Evolutionary conservation across 2,329 filamentous ascomycete genomes (phyloP), one percentile per base, ranked within the genome.

Genomic region (Fusarium metavorans): DNA sequence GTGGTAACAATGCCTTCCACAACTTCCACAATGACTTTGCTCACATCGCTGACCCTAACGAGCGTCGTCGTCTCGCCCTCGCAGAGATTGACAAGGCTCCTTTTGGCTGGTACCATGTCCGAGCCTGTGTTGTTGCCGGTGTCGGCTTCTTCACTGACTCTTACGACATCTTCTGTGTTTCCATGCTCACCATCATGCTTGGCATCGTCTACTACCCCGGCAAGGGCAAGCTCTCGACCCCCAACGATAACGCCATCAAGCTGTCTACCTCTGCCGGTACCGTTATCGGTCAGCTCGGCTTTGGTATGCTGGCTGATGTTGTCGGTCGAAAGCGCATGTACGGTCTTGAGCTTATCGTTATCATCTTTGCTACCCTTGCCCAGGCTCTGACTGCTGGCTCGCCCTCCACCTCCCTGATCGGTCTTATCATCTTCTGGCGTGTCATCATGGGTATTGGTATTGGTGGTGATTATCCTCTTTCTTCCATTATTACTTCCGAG

Each of bases 61-160:
- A 96, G 87, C 92, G 94, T 66, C 89, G 94, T 75, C 90, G 94
- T 73, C 90, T 94, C 35, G 94, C 94, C 48, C 92, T 97, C 62
- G 93, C 93, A 41, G 92, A 95, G 83, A 92, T 96, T 76, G 94
- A 96, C 85, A 92, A 92, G 84, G 93, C 93, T 11, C 92, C 92
- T 5, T 95, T 96, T 71, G 92, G 94, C 79, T 96, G 94, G 93
- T 94, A 95, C 81, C 94, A 97, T 80, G 90, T 95, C 68, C 90
- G 94, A 45, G 92, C 94, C 67, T 89, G 94, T 64, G 84, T 94
- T 10, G 94, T 96, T 27, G 94, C 94, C 34, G 94, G 94, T 78
- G 92, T 96, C 71, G 94, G 94, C 77, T 97, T 97, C 90, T 97
- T 97, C 84, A 96, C 94, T 18, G 94, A 96, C 81, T 93, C 93